Conservation (phyloP, 2,329 filamentous ascomycete species). For the Periconia sp. region DNA sequence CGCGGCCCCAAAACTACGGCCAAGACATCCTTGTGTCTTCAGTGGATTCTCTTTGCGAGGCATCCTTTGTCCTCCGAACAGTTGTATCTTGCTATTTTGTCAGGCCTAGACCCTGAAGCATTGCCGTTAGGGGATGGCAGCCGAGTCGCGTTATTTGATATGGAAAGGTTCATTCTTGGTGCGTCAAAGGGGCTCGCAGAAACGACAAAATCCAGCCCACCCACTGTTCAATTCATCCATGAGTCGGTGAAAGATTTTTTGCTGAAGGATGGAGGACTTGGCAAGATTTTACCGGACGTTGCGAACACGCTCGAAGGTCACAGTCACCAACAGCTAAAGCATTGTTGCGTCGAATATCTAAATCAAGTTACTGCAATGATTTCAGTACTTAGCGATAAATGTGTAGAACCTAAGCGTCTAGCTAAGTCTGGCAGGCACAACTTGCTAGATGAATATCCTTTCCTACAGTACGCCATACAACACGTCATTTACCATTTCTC, state of each 20-base stretch:
- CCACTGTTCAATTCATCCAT: slow-evolving; percentile 30
- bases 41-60: no score
- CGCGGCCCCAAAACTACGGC: no score
- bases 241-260: slow-evolving; percentile 41
- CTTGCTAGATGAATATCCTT: no score
- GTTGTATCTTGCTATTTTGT: slow-evolving; percentile 11
- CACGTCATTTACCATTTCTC: no score
- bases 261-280: slow-evolving; percentile 35
- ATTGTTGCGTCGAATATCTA: no score
- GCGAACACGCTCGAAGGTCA: slow-evolving; percentile 27
- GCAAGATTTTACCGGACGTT: slow-evolving; percentile 33
- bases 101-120: slow-evolving; percentile 5
- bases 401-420: no score
- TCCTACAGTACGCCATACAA: no score
- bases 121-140: slow-evolving; percentile 14
- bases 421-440: no score
- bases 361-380: no score
- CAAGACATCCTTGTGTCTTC: no score
- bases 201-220: slow-evolving; percentile 13
- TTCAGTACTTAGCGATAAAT: no score
- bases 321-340: no score
- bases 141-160: slow-evolving; percentile 9
- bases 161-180: slow-evolving; percentile 15
- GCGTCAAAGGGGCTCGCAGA: slow-evolving; percentile 19
- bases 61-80: slow-evolving; percentile 9